These are phyloP conservation scores for Globisporangium nagaii DNA, from an alignment of 352 stramenopile genomes.

Conservation along the genomic window DNA sequence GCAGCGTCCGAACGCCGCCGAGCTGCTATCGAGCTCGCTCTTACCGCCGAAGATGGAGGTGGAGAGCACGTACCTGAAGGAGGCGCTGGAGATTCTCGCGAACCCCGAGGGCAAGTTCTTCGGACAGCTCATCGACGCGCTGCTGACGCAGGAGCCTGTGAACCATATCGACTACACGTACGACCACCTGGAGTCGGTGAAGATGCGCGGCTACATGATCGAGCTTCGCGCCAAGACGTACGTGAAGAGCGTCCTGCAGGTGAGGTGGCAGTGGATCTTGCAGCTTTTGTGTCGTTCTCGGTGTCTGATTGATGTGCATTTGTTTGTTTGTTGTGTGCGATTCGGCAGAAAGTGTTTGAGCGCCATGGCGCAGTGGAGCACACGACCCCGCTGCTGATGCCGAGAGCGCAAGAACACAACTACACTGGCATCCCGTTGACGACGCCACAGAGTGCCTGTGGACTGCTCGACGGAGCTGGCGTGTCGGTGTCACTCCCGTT, in stretches of 20 bases:
- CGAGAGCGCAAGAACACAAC: constrained; percentile 50
- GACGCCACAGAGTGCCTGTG: constrained; percentile 50
- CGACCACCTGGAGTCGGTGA: constrained; percentile 76
- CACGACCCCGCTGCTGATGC: constrained; percentile 75
- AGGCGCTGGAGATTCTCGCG: constrained; percentile 80
- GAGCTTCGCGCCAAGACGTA: constrained; percentile 63
- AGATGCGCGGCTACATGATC: constrained; percentile 60
- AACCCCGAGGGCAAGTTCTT: constrained; percentile 90
- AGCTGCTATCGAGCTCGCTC: constrained; percentile 61
- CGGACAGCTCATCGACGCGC: constrained; percentile 71
- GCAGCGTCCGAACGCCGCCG: constrained; percentile 61
- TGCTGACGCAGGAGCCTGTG: constrained; percentile 68
- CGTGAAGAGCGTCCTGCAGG: constrained; percentile 62
- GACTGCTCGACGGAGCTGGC: constrained; percentile 66
- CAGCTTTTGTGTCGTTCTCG: background rate
- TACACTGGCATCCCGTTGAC: constrained; percentile 60
- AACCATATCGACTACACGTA: constrained; percentile 86
- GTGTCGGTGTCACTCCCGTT: constrained; percentile 82
- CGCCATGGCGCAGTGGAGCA: constrained; percentile 76
- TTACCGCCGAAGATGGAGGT: constrained; percentile 82
- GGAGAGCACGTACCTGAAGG: constrained; percentile 74
- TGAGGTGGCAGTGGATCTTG: too few relatives aligned
- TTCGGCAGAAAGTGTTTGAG: constrained; percentile 72
- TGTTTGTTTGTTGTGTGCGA: background rate
- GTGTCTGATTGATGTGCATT: background rate